These are phyloP conservation scores for Mytilinidion resinicola DNA, from an alignment of 495 filamentous ascomycete species.

Conservation along the genomic window DNA sequence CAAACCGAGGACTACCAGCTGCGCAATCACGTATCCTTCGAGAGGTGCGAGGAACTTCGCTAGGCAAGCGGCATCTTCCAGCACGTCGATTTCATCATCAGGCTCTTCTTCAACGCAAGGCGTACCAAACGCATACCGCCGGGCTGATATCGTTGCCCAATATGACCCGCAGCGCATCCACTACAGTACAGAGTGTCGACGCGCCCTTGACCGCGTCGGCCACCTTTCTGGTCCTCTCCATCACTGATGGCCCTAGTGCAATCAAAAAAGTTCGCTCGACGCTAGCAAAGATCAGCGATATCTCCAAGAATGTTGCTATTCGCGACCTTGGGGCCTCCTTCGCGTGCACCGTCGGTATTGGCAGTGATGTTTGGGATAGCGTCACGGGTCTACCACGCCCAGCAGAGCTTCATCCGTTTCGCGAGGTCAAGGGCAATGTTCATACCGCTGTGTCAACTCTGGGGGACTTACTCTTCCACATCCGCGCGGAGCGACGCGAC, in stretches of 20 bases:
- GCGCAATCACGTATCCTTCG: background rate
- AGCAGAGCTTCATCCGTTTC: constrained; percentile 49
- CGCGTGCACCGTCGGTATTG: constrained; percentile 51
- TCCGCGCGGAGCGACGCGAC: constrained; percentile 51
- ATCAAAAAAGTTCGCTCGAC: constrained; percentile 41
- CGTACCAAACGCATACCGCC: background rate
- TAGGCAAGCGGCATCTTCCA: background rate
- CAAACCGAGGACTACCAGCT: background rate
- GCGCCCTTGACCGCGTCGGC: constrained; percentile 46
- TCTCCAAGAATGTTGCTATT: constrained; percentile 51
- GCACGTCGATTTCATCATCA: background rate
- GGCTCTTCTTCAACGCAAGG: background rate
- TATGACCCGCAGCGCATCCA: constrained; percentile 32
- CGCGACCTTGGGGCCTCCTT: constrained; percentile 46
- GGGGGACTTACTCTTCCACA: constrained; percentile 53
- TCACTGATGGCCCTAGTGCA: constrained; percentile 33
- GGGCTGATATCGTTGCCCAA: background rate
- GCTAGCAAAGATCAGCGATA: constrained; percentile 40
- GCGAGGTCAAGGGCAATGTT: constrained; percentile 38
- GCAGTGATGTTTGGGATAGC: constrained; percentile 45
- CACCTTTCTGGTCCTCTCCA: constrained; percentile 47
- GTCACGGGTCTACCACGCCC: constrained; percentile 44
- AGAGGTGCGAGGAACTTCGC: background rate
- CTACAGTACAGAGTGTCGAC: constrained; percentile 43
- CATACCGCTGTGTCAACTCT: constrained; percentile 41